Conservation (phyloP, 441 rosid species). For the Erodium trifolium region DNA sequence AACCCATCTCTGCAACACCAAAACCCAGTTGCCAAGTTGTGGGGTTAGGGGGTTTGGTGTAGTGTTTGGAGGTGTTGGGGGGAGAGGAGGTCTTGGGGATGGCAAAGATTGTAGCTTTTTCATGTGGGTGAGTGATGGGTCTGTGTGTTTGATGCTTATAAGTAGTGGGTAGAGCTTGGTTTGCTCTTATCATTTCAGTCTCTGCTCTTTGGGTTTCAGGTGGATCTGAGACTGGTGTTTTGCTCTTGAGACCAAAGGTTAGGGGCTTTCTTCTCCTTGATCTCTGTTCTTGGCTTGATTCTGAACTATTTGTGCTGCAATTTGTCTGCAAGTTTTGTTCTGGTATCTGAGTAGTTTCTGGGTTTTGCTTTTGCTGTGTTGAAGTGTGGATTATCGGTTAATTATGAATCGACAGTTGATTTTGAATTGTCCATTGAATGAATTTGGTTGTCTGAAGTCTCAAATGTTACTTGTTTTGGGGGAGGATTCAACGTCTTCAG, state of each 20-base stretch:
- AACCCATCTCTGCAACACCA: not conserved
- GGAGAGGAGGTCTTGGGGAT: constrained; percentile 2
- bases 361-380: not conserved
- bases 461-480: not conserved
- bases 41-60: constrained; percentile 2
- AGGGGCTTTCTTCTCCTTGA: not conserved
- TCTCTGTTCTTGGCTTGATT: not conserved
- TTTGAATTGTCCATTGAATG: not conserved
- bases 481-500: not conserved
- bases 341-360: not conserved
- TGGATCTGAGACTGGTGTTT: not conserved
- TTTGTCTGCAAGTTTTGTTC: not conserved
- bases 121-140: constrained; percentile 9
- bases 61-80: constrained; percentile 4
- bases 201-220: not conserved
- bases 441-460: not conserved
- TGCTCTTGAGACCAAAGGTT: not conserved
- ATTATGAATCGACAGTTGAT: not conserved
- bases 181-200: not conserved
- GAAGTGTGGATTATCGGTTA: not conserved
- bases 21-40: constrained; percentile 5
- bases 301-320: not conserved
- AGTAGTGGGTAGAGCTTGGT: constrained; percentile 6
- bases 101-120: constrained; percentile 8
- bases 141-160: constrained; percentile 1